Conservation (phyloP, 257 asterid species). For the Solanum tacnaense region DNA sequence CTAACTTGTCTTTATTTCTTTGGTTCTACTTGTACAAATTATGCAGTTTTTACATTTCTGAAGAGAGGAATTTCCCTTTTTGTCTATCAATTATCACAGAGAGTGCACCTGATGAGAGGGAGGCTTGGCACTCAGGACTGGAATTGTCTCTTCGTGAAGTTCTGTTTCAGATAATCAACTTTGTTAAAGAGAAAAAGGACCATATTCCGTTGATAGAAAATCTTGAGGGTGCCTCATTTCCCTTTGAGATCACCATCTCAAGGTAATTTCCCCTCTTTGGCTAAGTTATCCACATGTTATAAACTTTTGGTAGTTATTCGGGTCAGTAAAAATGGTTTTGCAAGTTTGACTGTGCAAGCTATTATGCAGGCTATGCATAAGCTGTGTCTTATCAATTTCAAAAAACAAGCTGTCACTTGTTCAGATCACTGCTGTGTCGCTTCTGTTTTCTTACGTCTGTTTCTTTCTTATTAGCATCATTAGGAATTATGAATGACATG, state of each 20-base stretch:
- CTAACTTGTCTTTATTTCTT: neutral
- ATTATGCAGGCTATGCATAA: neutral
- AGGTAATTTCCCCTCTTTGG: conserved; percentile 35
- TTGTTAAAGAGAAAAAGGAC: conserved; percentile 90
- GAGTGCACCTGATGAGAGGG: conserved; percentile 57
- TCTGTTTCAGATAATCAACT: conserved; percentile 78
- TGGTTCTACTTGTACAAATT: neutral
- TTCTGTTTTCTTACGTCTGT: neutral
- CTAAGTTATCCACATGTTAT: neutral
- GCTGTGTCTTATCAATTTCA: neutral
- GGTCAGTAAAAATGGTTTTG: neutral
- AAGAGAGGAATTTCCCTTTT: neutral
- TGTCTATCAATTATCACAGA: conserved; percentile 14
- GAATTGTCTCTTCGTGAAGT: conserved; percentile 82
- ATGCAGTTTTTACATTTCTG: neutral
- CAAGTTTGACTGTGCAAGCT: neutral
- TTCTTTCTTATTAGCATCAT: neutral
- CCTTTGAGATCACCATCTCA: conserved; percentile 80
- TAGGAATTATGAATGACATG: neutral
- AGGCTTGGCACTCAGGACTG: conserved; percentile 58
- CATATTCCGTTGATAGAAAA: conserved; percentile 83
- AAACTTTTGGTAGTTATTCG: neutral
- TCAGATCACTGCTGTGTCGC: neutral
- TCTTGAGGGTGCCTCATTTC: conserved; percentile 78
- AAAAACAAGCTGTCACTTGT: neutral